Evolutionary conservation across 2,329 filamentous ascomycete genomes (phyloP).

Genomic region (Tolypocladium paradoxum): DNA sequence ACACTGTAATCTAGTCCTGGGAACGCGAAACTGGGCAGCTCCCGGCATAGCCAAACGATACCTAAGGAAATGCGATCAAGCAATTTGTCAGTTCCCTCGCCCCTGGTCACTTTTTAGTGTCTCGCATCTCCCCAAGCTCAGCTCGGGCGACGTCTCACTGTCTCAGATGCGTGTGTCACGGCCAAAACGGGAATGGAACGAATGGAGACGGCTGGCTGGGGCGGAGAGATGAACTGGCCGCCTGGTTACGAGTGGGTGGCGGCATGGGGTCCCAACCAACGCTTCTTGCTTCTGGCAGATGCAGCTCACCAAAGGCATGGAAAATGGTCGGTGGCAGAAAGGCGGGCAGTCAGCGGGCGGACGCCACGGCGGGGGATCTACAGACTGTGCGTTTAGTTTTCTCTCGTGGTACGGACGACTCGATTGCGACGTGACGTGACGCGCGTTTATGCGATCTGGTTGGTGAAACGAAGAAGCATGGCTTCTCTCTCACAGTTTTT

Average conservation of each 20-base stretch:
- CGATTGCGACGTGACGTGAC: neutral
- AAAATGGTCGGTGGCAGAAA: no score
- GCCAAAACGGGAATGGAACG: neutral
- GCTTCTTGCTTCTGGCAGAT: neutral
- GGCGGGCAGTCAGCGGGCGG: no score
- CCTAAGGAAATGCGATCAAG: neutral
- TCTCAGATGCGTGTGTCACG: neutral
- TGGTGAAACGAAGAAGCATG: neutral
- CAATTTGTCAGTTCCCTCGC: neutral
- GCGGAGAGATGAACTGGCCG: neutral
- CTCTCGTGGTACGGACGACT: neutral
- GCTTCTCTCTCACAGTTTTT: neutral
- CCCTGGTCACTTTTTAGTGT: neutral
- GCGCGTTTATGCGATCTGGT: neutral
- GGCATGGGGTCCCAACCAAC: neutral
- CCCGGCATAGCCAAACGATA: neutral
- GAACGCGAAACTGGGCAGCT: neutral
- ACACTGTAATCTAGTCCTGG: conserved; percentile 2
- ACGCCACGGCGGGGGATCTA: conserved; percentile 1
- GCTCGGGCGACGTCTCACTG: conserved; percentile 2
- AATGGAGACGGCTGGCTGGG: neutral
- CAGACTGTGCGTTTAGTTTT: neutral
- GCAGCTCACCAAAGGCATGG: neutral
- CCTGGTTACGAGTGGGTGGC: neutral
- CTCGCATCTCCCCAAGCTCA: neutral